phyloP scores from a whole-genome alignment of 768 basidiomycete genomes.

The Xerocomellus chrysenteron region DNA sequence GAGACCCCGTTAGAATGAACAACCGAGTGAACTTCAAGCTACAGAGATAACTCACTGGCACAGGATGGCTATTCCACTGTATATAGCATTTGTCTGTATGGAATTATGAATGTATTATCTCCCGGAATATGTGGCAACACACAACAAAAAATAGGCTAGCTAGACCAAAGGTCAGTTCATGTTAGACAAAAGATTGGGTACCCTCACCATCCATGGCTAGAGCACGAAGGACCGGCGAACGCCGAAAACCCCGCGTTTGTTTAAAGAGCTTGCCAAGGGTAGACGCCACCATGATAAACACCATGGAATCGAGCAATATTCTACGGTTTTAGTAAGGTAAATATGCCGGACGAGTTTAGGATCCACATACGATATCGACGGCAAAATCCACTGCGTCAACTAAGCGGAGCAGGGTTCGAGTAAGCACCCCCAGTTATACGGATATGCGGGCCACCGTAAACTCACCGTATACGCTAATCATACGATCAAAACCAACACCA shows the following conservation, averaged over 20 bases:
- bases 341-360: too few species aligned
- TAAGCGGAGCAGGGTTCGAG: not conserved
- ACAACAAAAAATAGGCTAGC: not conserved
- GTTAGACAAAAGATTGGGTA: not conserved
- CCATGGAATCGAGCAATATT: not conserved
- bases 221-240: not conserved
- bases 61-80: not conserved
- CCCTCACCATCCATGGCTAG: constrained; percentile 14
- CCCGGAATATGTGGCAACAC: not conserved
- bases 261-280: not conserved
- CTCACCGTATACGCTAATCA: not conserved
- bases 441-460: not conserved
- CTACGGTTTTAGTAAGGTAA: not conserved
- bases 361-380: not conserved
- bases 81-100: not conserved
- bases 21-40: not conserved
- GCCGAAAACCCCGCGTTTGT: not conserved
- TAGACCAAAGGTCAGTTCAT: not conserved
- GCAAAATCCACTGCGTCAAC: not conserved
- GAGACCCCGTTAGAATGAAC: not conserved
- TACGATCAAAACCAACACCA: not conserved
- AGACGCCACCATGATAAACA: not conserved
- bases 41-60: constrained; percentile 3
- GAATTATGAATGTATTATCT: not conserved
- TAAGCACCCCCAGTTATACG: not conserved